Conservation (phyloP, 2,329 filamentous ascomycete species). For the Trichocomaceae sp. region DNA sequence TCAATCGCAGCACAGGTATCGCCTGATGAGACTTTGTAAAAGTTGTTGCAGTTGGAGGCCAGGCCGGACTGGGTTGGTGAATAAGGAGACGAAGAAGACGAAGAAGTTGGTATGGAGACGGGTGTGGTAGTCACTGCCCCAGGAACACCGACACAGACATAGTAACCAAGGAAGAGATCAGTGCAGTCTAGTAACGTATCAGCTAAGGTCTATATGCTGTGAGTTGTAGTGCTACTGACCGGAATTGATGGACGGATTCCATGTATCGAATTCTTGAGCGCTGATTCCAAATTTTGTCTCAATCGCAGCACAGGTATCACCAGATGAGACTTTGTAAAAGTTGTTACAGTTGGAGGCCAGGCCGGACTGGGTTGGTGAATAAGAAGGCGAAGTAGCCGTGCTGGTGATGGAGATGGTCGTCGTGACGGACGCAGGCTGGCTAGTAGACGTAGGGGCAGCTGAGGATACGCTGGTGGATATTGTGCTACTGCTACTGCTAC, state of each 20-base stretch:
- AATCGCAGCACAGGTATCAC: background rate
- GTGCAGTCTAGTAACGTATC: too few relatives aligned
- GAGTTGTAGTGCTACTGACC: background rate
- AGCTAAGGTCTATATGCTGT: too few relatives aligned
- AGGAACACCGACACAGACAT: too few relatives aligned
- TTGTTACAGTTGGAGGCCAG: background rate
- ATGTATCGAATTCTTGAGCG: background rate
- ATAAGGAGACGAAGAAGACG: too few relatives aligned
- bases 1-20: too few relatives aligned
- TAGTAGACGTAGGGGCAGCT: background rate
- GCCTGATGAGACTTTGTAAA: too few relatives aligned
- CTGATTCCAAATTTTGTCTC: slow-evolving; percentile 3
- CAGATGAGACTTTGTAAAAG: slow-evolving; percentile 1
- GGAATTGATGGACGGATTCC: background rate
- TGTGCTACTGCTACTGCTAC: too few relatives aligned
- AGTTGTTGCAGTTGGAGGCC: too few relatives aligned
- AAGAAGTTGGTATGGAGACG: too few relatives aligned
- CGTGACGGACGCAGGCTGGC: background rate
- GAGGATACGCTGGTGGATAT: background rate
- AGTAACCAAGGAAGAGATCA: too few relatives aligned
- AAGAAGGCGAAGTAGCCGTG: background rate
- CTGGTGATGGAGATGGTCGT: background rate
- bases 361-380: background rate
- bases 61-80: too few relatives aligned
- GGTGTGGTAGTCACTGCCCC: too few relatives aligned